A percentile compares a stretch with the other conserved stretches of the same genome.
Evolutionary conservation across 306 rosid species (phyloP).

Genomic region (Casuarina equisetifolia): DNA sequence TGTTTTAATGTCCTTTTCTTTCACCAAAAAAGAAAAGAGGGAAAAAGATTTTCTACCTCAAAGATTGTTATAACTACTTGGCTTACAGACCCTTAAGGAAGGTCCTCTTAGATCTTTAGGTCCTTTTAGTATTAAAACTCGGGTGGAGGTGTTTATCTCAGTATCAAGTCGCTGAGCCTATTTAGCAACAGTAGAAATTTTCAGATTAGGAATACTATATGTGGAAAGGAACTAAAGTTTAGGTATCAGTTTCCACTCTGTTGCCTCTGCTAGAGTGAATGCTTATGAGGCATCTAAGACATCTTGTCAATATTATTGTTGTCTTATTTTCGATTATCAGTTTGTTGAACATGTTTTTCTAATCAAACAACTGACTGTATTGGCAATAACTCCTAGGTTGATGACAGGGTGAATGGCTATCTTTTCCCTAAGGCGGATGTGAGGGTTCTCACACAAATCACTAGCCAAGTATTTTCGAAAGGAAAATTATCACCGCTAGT

Average conservation of each 20-base stretch:
- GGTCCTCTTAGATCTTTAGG: neutral
- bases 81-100: neutral
- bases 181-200: neutral
- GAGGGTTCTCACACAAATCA: constrained; percentile 52
- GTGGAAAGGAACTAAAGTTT: neutral
- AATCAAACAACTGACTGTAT: constrained; percentile 40
- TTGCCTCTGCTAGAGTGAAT: neutral
- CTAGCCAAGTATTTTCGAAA: constrained; percentile 57
- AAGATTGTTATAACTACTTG: neutral
- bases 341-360: constrained; percentile 11
- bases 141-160: neutral
- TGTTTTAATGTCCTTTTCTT: neutral
- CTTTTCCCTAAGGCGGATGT: constrained; percentile 73
- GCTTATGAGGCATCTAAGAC: constrained; percentile 4
- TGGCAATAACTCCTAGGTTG: constrained; percentile 60
- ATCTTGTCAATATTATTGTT: neutral
- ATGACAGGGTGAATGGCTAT: constrained; percentile 87
- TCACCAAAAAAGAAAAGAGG: neutral
- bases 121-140: neutral
- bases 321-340: constrained; percentile 1
- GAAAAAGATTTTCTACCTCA: neutral
- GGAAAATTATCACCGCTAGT: constrained; percentile 73
- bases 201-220: neutral
- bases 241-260: neutral
- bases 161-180: neutral